These are phyloP conservation scores for Pythium guiyangense DNA, from an alignment of 352 stramenopile genomes.

Conservation along the genomic window DNA sequence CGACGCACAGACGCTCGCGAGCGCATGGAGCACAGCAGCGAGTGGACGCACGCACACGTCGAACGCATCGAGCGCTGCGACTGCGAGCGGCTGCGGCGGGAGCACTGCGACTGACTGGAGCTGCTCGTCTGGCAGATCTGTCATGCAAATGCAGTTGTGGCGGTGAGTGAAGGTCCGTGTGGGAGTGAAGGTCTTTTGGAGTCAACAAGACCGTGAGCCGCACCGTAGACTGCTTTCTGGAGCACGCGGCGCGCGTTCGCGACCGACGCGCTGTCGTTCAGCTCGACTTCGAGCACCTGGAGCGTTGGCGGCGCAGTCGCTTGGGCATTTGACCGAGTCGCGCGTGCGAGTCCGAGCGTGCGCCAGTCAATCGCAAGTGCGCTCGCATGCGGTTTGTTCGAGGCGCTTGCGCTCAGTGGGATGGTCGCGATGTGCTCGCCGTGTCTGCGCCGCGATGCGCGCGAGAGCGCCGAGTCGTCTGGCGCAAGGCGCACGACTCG, in stretches of 20 bases:
- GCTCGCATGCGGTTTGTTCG: constrained; percentile 4
- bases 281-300: constrained; percentile 38
- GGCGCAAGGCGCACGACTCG: constrained; percentile 46
- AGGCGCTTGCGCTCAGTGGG: not conserved
- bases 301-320: not conserved
- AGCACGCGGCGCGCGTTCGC: constrained; percentile 5
- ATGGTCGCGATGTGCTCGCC: constrained; percentile 35
- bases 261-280: constrained; percentile 14
- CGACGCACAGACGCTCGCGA: constrained; percentile 4
- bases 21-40: constrained; percentile 4
- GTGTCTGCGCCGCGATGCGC: constrained; percentile 33
- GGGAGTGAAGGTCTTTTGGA: not conserved
- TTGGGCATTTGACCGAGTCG: constrained; percentile 7
- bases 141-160: not conserved
- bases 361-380: constrained; percentile 11
- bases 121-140: constrained; percentile 6
- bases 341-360: not conserved
- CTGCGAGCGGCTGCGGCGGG: not conserved
- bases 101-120: constrained; percentile 13
- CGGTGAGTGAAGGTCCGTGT: not conserved
- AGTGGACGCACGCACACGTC: constrained; percentile 13
- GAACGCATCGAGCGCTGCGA: constrained; percentile 6
- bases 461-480: constrained; percentile 35
- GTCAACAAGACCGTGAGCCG: not conserved
- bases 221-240: constrained; percentile 7